These are phyloP conservation scores for Tetramitus jugosus DNA, from an alignment of 208 protist genomes.

Conservation along the genomic window DNA sequence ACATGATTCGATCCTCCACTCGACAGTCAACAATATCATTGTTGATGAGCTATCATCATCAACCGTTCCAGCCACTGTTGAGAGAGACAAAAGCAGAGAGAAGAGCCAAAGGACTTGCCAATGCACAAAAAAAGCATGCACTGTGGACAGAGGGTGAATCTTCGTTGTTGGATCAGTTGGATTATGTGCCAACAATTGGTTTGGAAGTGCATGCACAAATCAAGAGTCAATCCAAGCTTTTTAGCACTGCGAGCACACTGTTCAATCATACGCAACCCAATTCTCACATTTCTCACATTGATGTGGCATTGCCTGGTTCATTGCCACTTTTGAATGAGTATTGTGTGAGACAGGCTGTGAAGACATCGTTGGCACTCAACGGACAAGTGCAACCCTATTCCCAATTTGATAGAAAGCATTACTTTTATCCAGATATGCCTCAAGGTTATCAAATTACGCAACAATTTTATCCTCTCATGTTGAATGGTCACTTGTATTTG, in stretches of 20 bases:
- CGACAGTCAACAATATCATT: no score
- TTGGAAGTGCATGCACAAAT: constrained; percentile 58
- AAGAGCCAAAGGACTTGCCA: no score
- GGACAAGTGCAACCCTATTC: constrained; percentile 34
- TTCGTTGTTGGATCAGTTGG: no score
- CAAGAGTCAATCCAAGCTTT: constrained; percentile 41
- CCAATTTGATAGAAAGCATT: constrained; percentile 57
- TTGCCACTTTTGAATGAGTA: constrained; percentile 34
- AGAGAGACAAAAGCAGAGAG: no score
- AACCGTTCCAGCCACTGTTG: no score
- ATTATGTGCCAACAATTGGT: constrained; percentile 39
- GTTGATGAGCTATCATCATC: no score
- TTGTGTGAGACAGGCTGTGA: constrained; percentile 43
- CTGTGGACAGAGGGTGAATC: no score
- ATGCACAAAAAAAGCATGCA: no score
- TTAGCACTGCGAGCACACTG: constrained; percentile 29
- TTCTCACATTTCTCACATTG: constrained; percentile 38
- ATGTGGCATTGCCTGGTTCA: constrained; percentile 45
- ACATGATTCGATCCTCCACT: no score
- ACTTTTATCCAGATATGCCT: constrained; percentile 57
- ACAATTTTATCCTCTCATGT: constrained; percentile 17
- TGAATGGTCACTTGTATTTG: neutral
- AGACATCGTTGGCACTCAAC: constrained; percentile 38
- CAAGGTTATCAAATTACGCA: constrained; percentile 60
- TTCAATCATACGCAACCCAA: constrained; percentile 33